Conservation (phyloP, 2,329 filamentous ascomycete genomes). For the Macrophomina pseudophaseolina region DNA sequence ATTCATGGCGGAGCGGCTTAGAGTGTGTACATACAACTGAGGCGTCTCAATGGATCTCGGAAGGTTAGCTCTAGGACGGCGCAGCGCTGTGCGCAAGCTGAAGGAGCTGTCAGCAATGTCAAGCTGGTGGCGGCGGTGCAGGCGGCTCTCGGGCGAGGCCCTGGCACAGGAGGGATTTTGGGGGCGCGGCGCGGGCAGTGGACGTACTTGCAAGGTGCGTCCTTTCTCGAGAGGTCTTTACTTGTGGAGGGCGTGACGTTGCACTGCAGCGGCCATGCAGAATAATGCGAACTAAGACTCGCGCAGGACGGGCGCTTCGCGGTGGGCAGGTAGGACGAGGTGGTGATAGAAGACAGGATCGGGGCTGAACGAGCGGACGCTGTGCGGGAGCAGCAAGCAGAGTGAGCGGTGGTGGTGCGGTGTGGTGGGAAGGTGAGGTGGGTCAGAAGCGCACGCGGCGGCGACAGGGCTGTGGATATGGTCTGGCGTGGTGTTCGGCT, state of each 20-base stretch:
- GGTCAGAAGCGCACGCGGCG: conserved; percentile 15
- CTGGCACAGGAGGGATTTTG: conserved; percentile 1
- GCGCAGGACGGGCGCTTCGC: not conserved
- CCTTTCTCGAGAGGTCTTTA: conserved; percentile 22
- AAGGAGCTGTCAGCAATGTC: not conserved
- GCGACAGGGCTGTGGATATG: conserved; percentile 21
- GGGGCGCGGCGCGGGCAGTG: conserved; percentile 10
- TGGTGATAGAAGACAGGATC: not conserved
- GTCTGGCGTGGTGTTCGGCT: conserved; percentile 18
- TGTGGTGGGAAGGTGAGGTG: conserved; percentile 11
- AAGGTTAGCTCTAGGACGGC: conserved; percentile 10
- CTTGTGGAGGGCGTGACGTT: conserved; percentile 26
- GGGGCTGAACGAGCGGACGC: conserved; percentile 25
- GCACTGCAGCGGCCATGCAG: conserved; percentile 28
- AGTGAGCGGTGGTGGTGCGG: conserved; percentile 6
- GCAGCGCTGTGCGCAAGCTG: conserved; percentile 16
- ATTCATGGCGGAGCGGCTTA: conserved; percentile 5
- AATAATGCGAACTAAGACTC: conserved; percentile 11
- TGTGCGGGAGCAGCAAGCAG: not conserved
- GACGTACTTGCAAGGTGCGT: conserved; percentile 20
- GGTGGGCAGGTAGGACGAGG: conserved; percentile 5
- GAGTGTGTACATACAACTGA: conserved; percentile 21
- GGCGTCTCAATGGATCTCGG: conserved; percentile 9
- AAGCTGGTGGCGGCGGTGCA: not conserved
- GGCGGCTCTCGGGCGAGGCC: not conserved